Evolutionary conservation across 2,329 filamentous ascomycete genomes (phyloP), one percentile per base, ranked within the genome.

Genomic region (Arthrobotrys megalospora): DNA sequence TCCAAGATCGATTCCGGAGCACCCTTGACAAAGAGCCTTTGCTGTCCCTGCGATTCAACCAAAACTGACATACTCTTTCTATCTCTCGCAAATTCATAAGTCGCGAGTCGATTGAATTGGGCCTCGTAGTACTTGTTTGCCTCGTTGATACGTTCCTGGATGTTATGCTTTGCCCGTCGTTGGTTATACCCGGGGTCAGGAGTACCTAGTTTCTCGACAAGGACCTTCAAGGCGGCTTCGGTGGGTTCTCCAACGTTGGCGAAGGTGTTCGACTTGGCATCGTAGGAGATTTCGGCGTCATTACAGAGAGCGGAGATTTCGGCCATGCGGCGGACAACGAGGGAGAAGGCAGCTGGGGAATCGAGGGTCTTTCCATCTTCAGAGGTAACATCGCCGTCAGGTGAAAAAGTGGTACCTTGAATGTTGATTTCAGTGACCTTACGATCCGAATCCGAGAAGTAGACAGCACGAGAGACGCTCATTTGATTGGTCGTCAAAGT

Each of bases 61-160:
- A 98, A 87, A 41, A 99, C 96, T 58, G 96, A 99, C 96, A 99
- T 99, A 85, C 95, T 98, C 89, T 99, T 99, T 80, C 96, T 90
- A 85, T 99, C 96, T 82, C 96, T 91, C 0, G 96, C 98, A 86
- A 99, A 99, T 84, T 99, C 96, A 82, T 93, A 99, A 10, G 94
- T 97, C 7, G 94, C 91, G 71, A 97, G 88, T 48, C 92, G 90
- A 65, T 90, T 90, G 62, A 91, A 89, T 81, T 89, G 88, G 81
- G 90, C 88, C 85, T 97, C 94, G 84, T 97, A 97, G 85, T 91
- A 91, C 80, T 90, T 88, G 86, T 94, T 98, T 76, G 93, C 91
- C 82, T 91, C 89, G 86, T 98, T 92, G 47, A 96, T 88, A 80
- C 90, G 89, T 80, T 94, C 86, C 34, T 88, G 86, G 81, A 86